Base-by-base conservation (phyloP, 176 grass and related monocot species). In the Juncus effusus region DNA sequence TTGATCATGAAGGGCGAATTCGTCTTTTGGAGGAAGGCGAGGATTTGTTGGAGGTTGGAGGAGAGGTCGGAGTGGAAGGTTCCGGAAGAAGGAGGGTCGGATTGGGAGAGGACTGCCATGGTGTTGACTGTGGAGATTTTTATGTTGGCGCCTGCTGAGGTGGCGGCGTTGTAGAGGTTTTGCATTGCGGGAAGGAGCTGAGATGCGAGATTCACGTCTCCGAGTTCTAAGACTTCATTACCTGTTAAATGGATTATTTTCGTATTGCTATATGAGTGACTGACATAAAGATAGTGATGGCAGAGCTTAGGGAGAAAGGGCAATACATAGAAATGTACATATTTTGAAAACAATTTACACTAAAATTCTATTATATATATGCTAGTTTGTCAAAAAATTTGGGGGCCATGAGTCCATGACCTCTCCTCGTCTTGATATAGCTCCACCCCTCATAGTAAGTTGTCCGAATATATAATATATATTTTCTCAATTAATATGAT, bases 181-280 rank as follows among this genome's bases (percentile, higher is more conserved):
- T 97, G 82, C 88, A 97, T 80, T 16, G 93, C 93, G 0, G 93
- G 88, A 10, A 97, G 78, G 54, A 97, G 93, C 39, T 90, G 85
- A 0, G 82, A 62, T 65, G 85, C 42, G 13, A 97, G 80, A 3
- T 74, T 4, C 40, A 85, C 75, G 61, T 97, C 93, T 5, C 88
- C 88, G 47, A 89, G 86, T 81, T 88, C 89, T 54, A 97, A 72
- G 16, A 88, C 93, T 77, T 97, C 93, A 63, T 97, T 97, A 64
- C 93, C 93, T 72, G 66, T 3, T 12, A 14, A 38, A 69, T 40
- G 19, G 19, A 28, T 28, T 28, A 28, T 28, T 28, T 28, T 28
- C 1, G 19, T 28, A 28, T 28, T 28, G 19, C 1, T 28, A 28
- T 28, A 28, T 28, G 19, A 28, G 19, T 28, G 19, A 28, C 19